Percentiles rank a stretch among this genome's conserved stretches.
These are phyloP conservation scores for Penicillium lividum DNA, from an alignment of 495 filamentous ascomycete species.

Conservation along the genomic window DNA sequence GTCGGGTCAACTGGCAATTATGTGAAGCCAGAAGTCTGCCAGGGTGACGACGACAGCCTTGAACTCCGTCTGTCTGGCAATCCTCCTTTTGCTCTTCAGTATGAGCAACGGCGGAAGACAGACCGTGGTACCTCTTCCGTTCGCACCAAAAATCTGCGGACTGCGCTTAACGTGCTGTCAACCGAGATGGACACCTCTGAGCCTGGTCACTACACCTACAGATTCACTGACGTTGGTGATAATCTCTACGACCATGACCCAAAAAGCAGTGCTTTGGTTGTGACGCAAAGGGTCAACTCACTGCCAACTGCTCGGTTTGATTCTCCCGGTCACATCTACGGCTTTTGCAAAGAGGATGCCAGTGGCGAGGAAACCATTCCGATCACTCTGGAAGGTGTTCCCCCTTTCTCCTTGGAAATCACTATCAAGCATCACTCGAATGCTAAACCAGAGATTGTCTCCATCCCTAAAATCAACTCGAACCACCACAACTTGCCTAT, in stretches of 20 bases:
- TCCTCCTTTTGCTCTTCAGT: constrained; percentile 82
- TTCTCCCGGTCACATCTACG: constrained; percentile 91
- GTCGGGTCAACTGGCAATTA: constrained; percentile 53
- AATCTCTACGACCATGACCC: constrained; percentile 76
- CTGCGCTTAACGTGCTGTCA: constrained; percentile 67
- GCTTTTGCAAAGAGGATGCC: constrained; percentile 85
- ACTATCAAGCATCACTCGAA: constrained; percentile 88
- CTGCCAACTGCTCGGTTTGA: constrained; percentile 77
- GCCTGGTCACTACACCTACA: constrained; percentile 81
- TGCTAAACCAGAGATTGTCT: constrained; percentile 74
- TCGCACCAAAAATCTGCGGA: constrained; percentile 66
- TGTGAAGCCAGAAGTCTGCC: constrained; percentile 80
- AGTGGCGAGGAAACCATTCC: constrained; percentile 81
- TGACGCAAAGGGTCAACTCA: constrained; percentile 80
- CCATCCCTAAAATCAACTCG: constrained; percentile 71
- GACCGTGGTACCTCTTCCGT: constrained; percentile 60
- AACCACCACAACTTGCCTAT: constrained; percentile 77
- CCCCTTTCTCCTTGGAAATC: constrained; percentile 87
- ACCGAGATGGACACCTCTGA: constrained; percentile 81
- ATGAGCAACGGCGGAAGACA: constrained; percentile 70
- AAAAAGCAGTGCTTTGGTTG: constrained; percentile 57
- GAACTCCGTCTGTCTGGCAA: constrained; percentile 77
- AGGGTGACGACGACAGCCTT: constrained; percentile 87
- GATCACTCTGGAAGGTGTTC: constrained; percentile 74
- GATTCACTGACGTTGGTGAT: constrained; percentile 77